Evolutionary conservation across 768 basidiomycete species (phyloP).

Genomic region (Nidularia sp.): DNA sequence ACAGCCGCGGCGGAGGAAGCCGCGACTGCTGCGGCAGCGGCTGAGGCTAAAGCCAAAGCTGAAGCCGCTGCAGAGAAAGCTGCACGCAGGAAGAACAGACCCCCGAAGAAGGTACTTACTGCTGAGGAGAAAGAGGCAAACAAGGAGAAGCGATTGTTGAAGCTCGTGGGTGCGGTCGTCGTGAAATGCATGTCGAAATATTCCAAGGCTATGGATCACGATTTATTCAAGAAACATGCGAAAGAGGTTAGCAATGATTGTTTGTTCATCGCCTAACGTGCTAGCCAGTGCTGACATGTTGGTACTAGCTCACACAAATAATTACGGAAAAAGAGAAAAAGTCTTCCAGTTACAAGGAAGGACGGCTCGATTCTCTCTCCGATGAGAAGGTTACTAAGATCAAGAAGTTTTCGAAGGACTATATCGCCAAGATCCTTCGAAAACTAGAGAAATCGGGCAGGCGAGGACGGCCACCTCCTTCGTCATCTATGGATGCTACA

Average conservation of each 20-base stretch:
- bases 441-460: conserved; percentile 56
- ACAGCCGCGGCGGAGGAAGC: conserved; percentile 19
- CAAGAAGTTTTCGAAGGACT: conserved; percentile 91
- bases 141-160: conserved; percentile 80
- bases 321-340: conserved; percentile 97
- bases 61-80: conserved; percentile 21
- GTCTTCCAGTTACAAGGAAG: conserved; percentile 71
- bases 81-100: conserved; percentile 28
- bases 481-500: conserved; percentile 18
- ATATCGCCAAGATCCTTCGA: conserved; percentile 73
- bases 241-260: conserved; percentile 67
- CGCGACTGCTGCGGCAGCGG: conserved; percentile 12
- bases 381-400: conserved; percentile 89
- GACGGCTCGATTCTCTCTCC: conserved; percentile 68
- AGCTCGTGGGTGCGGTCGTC: conserved; percentile 85
- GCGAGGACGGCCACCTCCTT: conserved; percentile 13
- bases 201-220: conserved; percentile 65
- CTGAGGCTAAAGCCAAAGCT: conserved; percentile 22
- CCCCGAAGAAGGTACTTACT: conserved; percentile 36
- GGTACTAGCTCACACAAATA: conserved; percentile 70
- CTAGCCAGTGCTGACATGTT: conserved; percentile 1
- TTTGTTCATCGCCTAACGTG: background rate
- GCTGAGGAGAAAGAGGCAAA: conserved; percentile 59
- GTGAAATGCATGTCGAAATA: conserved; percentile 94
- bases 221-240: conserved; percentile 91